Conservation (phyloP, 2,329 filamentous ascomycete genomes). For the Thermothelomyces thermophilus region DNA sequence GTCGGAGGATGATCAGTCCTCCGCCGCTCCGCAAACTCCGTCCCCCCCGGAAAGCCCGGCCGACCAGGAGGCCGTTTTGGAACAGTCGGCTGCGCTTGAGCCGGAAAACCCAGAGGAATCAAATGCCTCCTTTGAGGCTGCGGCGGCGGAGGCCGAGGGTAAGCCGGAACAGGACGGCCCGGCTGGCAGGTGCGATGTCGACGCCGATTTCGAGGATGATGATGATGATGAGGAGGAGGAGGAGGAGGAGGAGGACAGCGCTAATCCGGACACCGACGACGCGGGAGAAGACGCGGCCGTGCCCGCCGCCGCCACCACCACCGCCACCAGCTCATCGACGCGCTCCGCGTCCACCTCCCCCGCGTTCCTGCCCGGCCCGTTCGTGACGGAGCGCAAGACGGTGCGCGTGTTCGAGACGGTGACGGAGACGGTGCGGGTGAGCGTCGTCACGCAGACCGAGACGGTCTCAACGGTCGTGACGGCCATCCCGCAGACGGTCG, state of each 20-base stretch:
- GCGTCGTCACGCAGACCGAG: constrained; percentile 21
- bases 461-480: constrained; percentile 20
- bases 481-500: constrained; percentile 19
- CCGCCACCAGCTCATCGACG: background rate
- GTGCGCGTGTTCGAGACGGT: constrained; percentile 26
- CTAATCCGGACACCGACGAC: too few relatives aligned
- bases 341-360: constrained; percentile 1
- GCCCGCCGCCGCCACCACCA: too few relatives aligned
- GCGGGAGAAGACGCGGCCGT: too few relatives aligned
- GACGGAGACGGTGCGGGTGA: constrained; percentile 26
- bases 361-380: constrained; percentile 14
- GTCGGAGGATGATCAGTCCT: too few relatives aligned
- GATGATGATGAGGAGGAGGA: too few relatives aligned
- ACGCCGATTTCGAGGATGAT: background rate
- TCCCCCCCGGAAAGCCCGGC: too few relatives aligned
- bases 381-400: constrained; percentile 23
- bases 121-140: too few relatives aligned
- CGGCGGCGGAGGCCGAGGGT: background rate
- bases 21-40: too few relatives aligned
- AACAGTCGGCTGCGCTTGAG: too few relatives aligned
- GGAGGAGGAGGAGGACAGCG: background rate
- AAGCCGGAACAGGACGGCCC: background rate
- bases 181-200: background rate
- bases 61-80: too few relatives aligned
- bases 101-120: too few relatives aligned